phyloP scores from a whole-genome alignment of 495 filamentous ascomycete genomes.

The Trypethelium eluteriae region DNA sequence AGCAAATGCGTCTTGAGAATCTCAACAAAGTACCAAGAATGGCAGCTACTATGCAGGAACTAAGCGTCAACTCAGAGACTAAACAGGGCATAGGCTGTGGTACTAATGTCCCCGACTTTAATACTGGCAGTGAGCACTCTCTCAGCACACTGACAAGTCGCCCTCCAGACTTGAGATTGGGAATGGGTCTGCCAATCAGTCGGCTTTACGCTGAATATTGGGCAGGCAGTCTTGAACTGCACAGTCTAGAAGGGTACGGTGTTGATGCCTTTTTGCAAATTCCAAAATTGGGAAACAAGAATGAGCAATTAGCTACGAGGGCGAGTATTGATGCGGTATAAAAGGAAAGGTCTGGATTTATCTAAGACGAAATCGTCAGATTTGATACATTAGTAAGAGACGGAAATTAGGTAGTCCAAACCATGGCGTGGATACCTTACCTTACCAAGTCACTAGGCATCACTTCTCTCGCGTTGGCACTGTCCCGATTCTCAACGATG shows the following conservation, averaged over 20 bases:
- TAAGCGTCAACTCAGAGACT: conserved; percentile 35
- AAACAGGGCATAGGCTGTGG: conserved; percentile 23
- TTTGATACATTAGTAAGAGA: no score
- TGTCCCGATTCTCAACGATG: no score
- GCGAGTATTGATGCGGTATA: conserved; percentile 85
- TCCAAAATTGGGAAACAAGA: conserved; percentile 95
- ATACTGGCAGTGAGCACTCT: conserved; percentile 40
- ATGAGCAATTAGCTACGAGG: conserved; percentile 85
- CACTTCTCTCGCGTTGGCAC: no score
- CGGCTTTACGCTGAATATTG: conserved; percentile 97
- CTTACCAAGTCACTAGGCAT: no score
- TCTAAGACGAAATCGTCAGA: no score
- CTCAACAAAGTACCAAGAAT: conserved; percentile 81
- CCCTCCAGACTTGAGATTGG: conserved; percentile 79
- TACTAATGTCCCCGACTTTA: conserved; percentile 23
- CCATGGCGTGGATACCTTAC: no score
- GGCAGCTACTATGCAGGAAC: conserved; percentile 90
- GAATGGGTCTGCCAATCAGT: conserved; percentile 90
- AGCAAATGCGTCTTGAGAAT: conserved; percentile 65
- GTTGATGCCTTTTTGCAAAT: conserved; percentile 98
- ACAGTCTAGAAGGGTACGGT: conserved; percentile 91
- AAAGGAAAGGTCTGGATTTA: conserved; percentile 14
- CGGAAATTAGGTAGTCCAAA: no score
- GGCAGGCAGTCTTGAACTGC: conserved; percentile 86
- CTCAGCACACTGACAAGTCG: conserved; percentile 69